phyloP scores from a whole-genome alignment of 441 rosid species.

The Eutrema salsugineum region DNA sequence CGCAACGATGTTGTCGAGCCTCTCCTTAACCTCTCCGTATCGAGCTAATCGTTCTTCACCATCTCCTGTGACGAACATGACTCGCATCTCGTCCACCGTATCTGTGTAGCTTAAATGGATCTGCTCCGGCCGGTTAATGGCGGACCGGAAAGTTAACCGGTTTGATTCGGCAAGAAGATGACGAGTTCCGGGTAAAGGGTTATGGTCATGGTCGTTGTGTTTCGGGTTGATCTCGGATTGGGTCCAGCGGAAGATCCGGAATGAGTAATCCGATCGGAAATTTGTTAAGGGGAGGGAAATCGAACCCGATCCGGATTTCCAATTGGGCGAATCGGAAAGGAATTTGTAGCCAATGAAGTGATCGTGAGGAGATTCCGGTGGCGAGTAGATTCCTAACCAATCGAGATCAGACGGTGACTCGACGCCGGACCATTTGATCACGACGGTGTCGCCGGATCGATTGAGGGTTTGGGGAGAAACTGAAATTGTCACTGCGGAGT shows the following conservation, averaged over 20 bases:
- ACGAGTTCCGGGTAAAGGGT: constrained; percentile 72
- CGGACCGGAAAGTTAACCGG: constrained; percentile 38
- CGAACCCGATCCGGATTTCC: constrained; percentile 71
- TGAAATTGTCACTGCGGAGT: constrained; percentile 36
- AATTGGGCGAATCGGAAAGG: constrained; percentile 53
- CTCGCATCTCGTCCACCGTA: constrained; percentile 73
- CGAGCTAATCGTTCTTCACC: constrained; percentile 55
- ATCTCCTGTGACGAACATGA: constrained; percentile 71
- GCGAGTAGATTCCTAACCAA: constrained; percentile 87
- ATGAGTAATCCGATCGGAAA: constrained; percentile 70
- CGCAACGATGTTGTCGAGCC: constrained; percentile 27
- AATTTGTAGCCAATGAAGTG: constrained; percentile 78
- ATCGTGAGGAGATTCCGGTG: constrained; percentile 63
- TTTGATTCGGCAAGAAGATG: constrained; percentile 51
- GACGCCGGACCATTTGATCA: constrained; percentile 67
- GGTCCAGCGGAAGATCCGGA: constrained; percentile 90
- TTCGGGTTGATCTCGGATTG: constrained; percentile 60
- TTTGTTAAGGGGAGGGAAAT: constrained; percentile 63
- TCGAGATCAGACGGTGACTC: constrained; percentile 74
- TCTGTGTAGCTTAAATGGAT: constrained; percentile 72
- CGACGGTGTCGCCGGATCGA: constrained; percentile 58
- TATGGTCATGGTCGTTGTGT: constrained; percentile 67
- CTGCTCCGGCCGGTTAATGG: constrained; percentile 60
- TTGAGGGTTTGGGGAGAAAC: constrained; percentile 43
- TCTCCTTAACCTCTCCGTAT: constrained; percentile 55